phyloP scores from a whole-genome alignment of 305 asterid species.

The Nicotiana rustica region DNA sequence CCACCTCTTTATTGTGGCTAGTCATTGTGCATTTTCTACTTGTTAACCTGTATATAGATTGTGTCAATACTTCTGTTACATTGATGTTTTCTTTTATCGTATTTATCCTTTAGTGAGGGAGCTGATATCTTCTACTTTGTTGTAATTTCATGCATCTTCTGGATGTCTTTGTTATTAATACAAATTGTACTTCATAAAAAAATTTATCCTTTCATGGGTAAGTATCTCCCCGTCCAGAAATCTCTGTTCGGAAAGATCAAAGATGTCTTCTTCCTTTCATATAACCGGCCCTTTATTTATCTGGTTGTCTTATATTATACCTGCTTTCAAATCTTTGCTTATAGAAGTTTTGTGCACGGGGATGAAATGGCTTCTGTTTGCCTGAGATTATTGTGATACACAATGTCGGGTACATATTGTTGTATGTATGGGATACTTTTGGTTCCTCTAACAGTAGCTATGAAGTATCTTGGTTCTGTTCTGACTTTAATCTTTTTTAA shows the following conservation, averaged over 20 bases:
- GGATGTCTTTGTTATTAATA: no score
- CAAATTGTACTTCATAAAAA: no score
- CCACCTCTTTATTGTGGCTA: neutral
- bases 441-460: neutral
- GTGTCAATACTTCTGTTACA: neutral
- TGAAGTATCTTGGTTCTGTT: neutral
- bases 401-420: neutral
- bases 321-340: conserved; percentile 20
- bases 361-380: conserved; percentile 7
- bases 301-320: neutral
- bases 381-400: neutral
- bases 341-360: neutral
- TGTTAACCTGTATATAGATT: neutral
- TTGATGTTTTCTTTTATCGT: neutral
- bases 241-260: neutral
- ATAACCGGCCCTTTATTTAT: neutral
- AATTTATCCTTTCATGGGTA: neutral
- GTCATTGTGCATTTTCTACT: neutral
- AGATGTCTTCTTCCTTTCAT: neutral
- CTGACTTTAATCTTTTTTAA: conserved; percentile 27
- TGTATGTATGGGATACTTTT: neutral
- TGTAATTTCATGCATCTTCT: no score
- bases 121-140: no score
- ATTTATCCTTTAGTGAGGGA: neutral
- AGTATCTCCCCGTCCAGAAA: conserved; percentile 5